Percentiles rank a stretch among this genome's conserved stretches.
These are phyloP conservation scores for Kodamaea hsintzibuensis DNA, from an alignment of 805 yeast species.

Conservation along the genomic window DNA sequence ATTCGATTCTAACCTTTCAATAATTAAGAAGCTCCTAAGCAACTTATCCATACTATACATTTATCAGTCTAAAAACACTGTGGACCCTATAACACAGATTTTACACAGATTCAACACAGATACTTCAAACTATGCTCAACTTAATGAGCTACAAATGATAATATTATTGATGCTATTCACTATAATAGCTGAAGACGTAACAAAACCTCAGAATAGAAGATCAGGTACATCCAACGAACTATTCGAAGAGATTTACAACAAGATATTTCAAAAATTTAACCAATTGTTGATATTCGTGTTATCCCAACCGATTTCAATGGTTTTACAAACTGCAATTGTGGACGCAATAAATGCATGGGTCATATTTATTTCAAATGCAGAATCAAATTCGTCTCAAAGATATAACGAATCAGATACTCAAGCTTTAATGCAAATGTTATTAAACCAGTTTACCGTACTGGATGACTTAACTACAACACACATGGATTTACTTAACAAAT, in stretches of 20 bases:
- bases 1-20: conserved; percentile 28
- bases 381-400: conserved; percentile 32
- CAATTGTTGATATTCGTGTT: conserved; percentile 16
- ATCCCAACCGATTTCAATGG: neutral
- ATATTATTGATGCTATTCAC: conserved; percentile 38
- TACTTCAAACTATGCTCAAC: neutral
- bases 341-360: conserved; percentile 39
- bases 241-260: conserved; percentile 35
- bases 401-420: conserved; percentile 28
- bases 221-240: conserved; percentile 13
- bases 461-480: neutral
- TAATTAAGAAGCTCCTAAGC: conserved; percentile 60
- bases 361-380: conserved; percentile 36
- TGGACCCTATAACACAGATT: conserved; percentile 12
- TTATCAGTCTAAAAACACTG: conserved; percentile 38
- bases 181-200: conserved; percentile 53
- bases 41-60: conserved; percentile 52
- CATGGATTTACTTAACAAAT: conserved; percentile 16
- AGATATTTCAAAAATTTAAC: conserved; percentile 28
- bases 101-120: neutral
- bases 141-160: conserved; percentile 14
- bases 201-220: conserved; percentile 25
- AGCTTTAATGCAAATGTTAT: conserved; percentile 17
- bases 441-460: conserved; percentile 5
- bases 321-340: conserved; percentile 13